These are phyloP conservation scores for Podospora bellae-mahoneyi DNA, from an alignment of 495 filamentous ascomycete species.

Conservation along the genomic window DNA sequence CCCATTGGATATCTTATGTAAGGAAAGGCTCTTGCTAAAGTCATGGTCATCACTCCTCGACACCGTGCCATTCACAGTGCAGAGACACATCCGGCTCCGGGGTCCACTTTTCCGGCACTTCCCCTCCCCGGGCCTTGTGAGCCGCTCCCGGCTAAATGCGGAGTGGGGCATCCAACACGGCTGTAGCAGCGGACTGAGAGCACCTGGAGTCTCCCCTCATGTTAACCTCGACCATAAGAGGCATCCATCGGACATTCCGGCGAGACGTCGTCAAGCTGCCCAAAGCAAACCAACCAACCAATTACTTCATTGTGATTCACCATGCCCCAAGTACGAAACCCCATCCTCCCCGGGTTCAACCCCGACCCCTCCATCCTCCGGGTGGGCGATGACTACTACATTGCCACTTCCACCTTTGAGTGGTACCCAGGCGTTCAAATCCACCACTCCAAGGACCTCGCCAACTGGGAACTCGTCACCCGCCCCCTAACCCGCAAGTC, in stretches of 20 bases:
- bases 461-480: conserved; percentile 56
- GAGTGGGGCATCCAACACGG: conserved; percentile 18
- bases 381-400: conserved; percentile 57
- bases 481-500: conserved; percentile 57
- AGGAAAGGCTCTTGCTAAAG: too few relatives aligned
- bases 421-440: conserved; percentile 61
- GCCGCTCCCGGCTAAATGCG: conserved; percentile 30
- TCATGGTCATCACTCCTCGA: too few relatives aligned
- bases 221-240: conserved; percentile 1
- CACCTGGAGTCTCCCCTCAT: background rate
- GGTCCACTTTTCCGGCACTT: background rate
- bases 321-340: conserved; percentile 52
- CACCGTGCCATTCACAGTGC: background rate
- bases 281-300: background rate
- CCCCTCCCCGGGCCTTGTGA: background rate
- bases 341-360: conserved; percentile 62
- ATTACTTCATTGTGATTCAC: conserved; percentile 6
- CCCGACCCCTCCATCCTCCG: conserved; percentile 59
- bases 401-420: conserved; percentile 62
- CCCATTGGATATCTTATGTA: too few relatives aligned
- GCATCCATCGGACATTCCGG: background rate
- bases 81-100: background rate
- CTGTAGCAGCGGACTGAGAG: background rate
- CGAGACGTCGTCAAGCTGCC: background rate
- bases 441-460: conserved; percentile 54